phyloP scores from a whole-genome alignment of 169 alveolate genomes.

The Hepatocystis sp. region DNA sequence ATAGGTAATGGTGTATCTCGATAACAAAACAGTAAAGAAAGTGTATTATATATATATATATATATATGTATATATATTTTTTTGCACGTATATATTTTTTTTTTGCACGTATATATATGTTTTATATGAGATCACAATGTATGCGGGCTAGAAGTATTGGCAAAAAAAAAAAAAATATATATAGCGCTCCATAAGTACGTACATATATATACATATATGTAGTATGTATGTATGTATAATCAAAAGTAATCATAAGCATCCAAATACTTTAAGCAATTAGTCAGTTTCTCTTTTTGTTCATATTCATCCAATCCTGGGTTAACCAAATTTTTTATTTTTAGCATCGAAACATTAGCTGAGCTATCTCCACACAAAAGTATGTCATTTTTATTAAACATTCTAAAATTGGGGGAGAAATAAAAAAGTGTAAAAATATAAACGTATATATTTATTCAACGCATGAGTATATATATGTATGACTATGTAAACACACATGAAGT shows the following conservation, averaged over 20 bases:
- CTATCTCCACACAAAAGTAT: slow-evolving; percentile 62
- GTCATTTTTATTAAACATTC: slow-evolving; percentile 62
- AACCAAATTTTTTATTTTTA: slow-evolving; percentile 56
- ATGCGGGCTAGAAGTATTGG: no score
- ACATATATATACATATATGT: slow-evolving; percentile 1
- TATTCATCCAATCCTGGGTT: slow-evolving; percentile 32
- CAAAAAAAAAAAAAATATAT: no score
- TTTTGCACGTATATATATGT: neutral
- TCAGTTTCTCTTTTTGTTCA: slow-evolving; percentile 49
- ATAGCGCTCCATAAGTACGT: slow-evolving; percentile 1
- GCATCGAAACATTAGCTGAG: slow-evolving; percentile 59
- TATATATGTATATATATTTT: no score
- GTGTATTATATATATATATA: no score
- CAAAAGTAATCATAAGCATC: slow-evolving; percentile 70
- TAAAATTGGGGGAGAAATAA: neutral
- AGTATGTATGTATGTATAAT: neutral
- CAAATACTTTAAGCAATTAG: slow-evolving; percentile 48
- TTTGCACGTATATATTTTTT: neutral
- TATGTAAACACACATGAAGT: neutral
- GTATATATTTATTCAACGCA: neutral
- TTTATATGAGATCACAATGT: no score
- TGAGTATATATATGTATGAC: neutral
- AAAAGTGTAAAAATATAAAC: neutral
- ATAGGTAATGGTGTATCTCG: no score
- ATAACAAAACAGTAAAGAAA: no score